Conservation (phyloP, 352 stramenopile genomes). For the Paralagenidium karlingii region DNA sequence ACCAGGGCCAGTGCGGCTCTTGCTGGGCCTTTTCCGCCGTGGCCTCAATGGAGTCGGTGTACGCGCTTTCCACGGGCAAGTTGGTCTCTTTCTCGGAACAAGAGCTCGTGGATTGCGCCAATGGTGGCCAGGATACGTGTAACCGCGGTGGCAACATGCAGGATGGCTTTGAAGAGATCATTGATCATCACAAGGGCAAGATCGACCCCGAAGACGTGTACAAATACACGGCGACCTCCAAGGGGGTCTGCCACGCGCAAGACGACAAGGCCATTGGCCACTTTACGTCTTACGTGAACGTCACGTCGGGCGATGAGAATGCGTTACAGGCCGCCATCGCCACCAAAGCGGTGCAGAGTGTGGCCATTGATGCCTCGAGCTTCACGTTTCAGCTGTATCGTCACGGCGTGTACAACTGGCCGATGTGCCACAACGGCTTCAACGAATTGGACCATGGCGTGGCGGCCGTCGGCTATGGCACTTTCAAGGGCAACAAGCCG, state of each 20-base stretch:
- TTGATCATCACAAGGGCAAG: constrained; percentile 22
- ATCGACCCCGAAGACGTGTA: constrained; percentile 19
- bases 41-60: constrained; percentile 15
- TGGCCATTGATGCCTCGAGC: constrained; percentile 78
- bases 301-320: constrained; percentile 60
- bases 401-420: constrained; percentile 43
- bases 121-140: constrained; percentile 16
- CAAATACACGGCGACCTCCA: constrained; percentile 20
- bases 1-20: constrained; percentile 91
- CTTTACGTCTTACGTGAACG: constrained; percentile 51
- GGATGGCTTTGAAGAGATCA: constrained; percentile 25
- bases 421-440: constrained; percentile 13
- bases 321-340: constrained; percentile 77
- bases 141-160: constrained; percentile 27
- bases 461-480: constrained; percentile 87
- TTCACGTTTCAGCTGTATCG: constrained; percentile 76
- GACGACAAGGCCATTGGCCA: constrained; percentile 19
- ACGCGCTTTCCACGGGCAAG: constrained; percentile 23
- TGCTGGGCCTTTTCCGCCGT: constrained; percentile 92
- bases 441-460: constrained; percentile 92
- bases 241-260: constrained; percentile 16
- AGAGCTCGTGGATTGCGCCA: constrained; percentile 31
- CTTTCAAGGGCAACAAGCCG: constrained; percentile 73
- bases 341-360: constrained; percentile 71
- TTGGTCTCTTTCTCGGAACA: constrained; percentile 35